Conservation (phyloP, 192 early-diverging fungal species). For the Backusella tarrabulga region DNA sequence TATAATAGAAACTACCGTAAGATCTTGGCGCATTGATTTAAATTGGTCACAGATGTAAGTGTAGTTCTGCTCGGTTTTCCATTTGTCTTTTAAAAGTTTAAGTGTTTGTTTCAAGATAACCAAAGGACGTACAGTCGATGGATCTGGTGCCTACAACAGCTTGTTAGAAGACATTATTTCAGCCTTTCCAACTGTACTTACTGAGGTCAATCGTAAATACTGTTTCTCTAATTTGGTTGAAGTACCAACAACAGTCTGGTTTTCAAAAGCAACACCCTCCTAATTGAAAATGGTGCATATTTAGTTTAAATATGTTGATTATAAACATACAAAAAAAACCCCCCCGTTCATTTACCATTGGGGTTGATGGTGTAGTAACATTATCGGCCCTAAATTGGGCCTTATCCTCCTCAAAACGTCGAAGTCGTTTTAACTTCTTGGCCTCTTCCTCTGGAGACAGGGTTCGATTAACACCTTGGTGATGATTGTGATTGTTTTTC, state of each 20-base stretch:
- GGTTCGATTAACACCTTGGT: background rate
- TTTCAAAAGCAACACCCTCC: conserved; percentile 79
- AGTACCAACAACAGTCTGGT: conserved; percentile 87
- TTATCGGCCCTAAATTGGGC: conserved; percentile 8
- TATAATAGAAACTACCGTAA: conserved; percentile 65
- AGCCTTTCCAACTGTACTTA: conserved; percentile 28
- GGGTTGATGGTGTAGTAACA: background rate
- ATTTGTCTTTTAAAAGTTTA: conserved; percentile 77
- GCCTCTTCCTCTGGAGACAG: conserved; percentile 31
- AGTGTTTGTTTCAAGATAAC: conserved; percentile 74
- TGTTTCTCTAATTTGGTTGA: conserved; percentile 81
- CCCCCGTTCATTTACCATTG: background rate
- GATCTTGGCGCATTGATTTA: conserved; percentile 92
- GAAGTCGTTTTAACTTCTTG: conserved; percentile 35
- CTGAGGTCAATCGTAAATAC: conserved; percentile 88
- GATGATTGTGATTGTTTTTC: conserved; percentile 3
- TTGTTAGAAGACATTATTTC: background rate
- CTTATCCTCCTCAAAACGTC: conserved; percentile 32
- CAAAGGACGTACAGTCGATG: conserved; percentile 87
- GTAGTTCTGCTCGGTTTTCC: conserved; percentile 86
- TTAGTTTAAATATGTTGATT: background rate
- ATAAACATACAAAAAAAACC: no score
- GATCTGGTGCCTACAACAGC: conserved; percentile 75
- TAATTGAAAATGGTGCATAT: conserved; percentile 12
- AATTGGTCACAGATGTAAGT: conserved; percentile 97